phyloP scores from a whole-genome alignment of 129 eudicot genomes.

The Escallonia herrerae region DNA sequence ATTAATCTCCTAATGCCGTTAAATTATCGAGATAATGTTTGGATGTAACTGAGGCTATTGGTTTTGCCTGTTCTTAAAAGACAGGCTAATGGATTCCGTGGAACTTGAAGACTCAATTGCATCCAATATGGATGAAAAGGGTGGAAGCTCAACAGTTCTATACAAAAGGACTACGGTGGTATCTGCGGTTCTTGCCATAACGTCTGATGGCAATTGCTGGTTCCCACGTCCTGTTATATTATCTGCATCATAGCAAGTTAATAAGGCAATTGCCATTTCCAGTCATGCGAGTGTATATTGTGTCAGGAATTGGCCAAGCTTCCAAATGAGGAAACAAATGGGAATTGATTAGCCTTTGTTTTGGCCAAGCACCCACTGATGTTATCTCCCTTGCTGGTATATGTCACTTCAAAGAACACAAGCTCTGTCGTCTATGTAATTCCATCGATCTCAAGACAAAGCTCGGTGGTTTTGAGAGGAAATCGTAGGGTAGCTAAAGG shows the following conservation, averaged over 20 bases:
- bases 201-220: background rate
- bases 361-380: background rate
- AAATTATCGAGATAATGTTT: slow-evolving; percentile 1
- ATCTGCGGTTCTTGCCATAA: background rate
- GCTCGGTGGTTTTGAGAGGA: background rate
- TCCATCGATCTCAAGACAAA: background rate
- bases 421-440: too few species aligned
- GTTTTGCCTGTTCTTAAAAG: background rate
- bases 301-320: background rate
- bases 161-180: background rate
- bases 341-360: background rate
- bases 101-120: slow-evolving; percentile 11
- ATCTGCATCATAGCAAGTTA: background rate
- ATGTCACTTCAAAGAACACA: background rate
- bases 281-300: background rate
- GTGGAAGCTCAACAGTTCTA: slow-evolving; percentile 2
- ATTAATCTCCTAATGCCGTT: background rate
- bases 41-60: background rate
- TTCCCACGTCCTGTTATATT: slow-evolving; percentile 9
- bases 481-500: background rate
- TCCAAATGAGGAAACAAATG: background rate
- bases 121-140: slow-evolving; percentile 1
- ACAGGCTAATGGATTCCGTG: background rate
- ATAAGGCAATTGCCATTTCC: too few species aligned
- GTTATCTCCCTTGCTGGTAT: background rate